Evolutionary conservation across 2,329 filamentous ascomycete species (phyloP).

Genomic region (Colletotrichum sp.): DNA sequence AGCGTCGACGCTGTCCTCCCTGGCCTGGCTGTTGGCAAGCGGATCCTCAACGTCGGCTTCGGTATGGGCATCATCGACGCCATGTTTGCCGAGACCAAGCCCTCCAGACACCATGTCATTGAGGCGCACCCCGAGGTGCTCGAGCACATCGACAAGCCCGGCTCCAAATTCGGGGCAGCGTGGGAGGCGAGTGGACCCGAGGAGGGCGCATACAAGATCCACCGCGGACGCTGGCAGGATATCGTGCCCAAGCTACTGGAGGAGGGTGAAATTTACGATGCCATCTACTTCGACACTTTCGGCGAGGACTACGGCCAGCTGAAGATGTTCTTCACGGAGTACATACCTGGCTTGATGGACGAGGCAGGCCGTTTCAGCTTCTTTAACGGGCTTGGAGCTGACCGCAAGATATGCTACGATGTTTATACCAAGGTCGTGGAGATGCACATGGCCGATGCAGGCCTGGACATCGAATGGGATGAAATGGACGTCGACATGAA

Average conservation of each 20-base stretch:
- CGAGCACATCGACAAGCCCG: conserved; percentile 58
- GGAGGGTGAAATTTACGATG: conserved; percentile 76
- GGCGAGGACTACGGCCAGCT: conserved; percentile 91
- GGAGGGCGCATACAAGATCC: conserved; percentile 74
- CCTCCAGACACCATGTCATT: conserved; percentile 79
- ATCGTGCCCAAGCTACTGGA: conserved; percentile 72
- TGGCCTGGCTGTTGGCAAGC: conserved; percentile 52
- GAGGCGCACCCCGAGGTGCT: conserved; percentile 85
- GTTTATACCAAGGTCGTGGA: conserved; percentile 93
- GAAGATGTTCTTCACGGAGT: conserved; percentile 85
- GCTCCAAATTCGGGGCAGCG: conserved; percentile 55
- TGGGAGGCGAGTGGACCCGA: conserved; percentile 63
- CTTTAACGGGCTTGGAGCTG: conserved; percentile 90
- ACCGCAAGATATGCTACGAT: conserved; percentile 92
- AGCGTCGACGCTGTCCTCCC: conserved; percentile 71
- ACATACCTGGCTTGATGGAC: conserved; percentile 80
- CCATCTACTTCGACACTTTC: conserved; percentile 97
- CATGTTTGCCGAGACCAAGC: conserved; percentile 73
- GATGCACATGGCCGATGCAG: conserved; percentile 87
- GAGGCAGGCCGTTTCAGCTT: conserved; percentile 79
- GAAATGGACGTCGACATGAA: conserved; percentile 75
- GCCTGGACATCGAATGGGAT: conserved; percentile 88
- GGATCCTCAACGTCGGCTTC: conserved; percentile 85
- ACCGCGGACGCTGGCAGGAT: conserved; percentile 82
- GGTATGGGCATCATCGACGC: conserved; percentile 89